Evolutionary conservation across 2,329 filamentous ascomycete species (phyloP).

Genomic region (Domatiomyces globalis): DNA sequence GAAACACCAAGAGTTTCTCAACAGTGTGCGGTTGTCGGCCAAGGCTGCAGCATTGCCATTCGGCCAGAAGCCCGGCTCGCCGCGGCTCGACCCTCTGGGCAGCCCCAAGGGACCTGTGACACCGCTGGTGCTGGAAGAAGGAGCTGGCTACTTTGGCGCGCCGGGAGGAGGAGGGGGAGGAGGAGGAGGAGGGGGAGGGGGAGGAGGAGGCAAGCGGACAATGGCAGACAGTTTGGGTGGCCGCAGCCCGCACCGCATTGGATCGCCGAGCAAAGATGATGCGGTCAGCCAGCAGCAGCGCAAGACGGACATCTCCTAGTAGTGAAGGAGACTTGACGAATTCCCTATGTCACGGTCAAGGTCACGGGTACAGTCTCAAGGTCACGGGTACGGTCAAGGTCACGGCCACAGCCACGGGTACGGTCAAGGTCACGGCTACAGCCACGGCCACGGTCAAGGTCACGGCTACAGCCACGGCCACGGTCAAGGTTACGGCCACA

Average conservation of each 20-base stretch:
- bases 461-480: background rate
- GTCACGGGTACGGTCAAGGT: background rate
- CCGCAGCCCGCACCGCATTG: slow-evolving; percentile 9
- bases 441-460: too few relatives aligned
- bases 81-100: slow-evolving; percentile 30
- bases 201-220: slow-evolving; percentile 12
- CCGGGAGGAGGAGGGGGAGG: slow-evolving; percentile 3
- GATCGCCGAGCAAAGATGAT: slow-evolving; percentile 10
- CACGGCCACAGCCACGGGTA: too few relatives aligned
- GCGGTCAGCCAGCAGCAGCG: slow-evolving; percentile 6
- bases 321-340: slow-evolving; percentile 2
- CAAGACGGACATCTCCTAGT: slow-evolving; percentile 10
- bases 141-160: slow-evolving; percentile 25
- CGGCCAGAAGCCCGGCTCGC: slow-evolving; percentile 28
- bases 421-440: too few relatives aligned
- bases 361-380: too few relatives aligned
- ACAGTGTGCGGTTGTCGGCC: slow-evolving; percentile 23
- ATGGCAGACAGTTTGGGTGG: slow-evolving; percentile 21
- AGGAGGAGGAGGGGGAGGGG: slow-evolving; percentile 7
- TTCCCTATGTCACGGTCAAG: background rate
- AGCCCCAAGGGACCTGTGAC: slow-evolving; percentile 34
- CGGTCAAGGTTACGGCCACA: too few relatives aligned
- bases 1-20: slow-evolving; percentile 32
- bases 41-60: slow-evolving; percentile 19
- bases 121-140: slow-evolving; percentile 27